Percentiles rank a stretch among this genome's conserved stretches.
phyloP scores from a whole-genome alignment of 257 asterid genomes.

The Cruciata laevipes region DNA sequence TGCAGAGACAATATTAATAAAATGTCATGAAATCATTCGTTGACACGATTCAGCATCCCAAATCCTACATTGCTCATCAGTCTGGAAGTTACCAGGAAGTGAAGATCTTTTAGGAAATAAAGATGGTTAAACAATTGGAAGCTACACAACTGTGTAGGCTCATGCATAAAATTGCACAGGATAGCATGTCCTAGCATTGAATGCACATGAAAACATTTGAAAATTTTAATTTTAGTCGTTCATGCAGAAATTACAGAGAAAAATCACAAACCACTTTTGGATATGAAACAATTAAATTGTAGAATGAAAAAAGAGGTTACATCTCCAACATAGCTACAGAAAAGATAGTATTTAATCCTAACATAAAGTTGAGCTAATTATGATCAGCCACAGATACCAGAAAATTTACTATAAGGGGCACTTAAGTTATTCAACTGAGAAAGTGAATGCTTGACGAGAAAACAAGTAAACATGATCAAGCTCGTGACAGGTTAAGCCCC shows the following conservation, averaged over 20 bases:
- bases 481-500: neutral
- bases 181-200: no score
- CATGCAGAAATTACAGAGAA: neutral
- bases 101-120: neutral
- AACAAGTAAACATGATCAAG: neutral
- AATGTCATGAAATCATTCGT: neutral
- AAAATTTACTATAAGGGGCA: no score
- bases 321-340: neutral
- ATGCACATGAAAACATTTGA: neutral
- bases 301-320: neutral
- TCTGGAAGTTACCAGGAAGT: neutral
- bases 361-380: neutral
- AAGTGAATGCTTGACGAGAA: neutral
- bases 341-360: neutral
- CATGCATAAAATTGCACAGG: neutral
- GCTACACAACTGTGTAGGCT: neutral
- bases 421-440: neutral
- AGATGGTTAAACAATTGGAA: neutral
- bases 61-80: neutral
- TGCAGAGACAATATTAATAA: conserved; percentile 24
- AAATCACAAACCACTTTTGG: no score
- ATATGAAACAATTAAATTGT: neutral
- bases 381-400: neutral
- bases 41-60: neutral
- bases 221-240: neutral